Percentiles rank a stretch among this genome's conserved stretches.
Conservation (phyloP, 1,284 basidiomycete species). For the Xerocomus nothofagi region DNA sequence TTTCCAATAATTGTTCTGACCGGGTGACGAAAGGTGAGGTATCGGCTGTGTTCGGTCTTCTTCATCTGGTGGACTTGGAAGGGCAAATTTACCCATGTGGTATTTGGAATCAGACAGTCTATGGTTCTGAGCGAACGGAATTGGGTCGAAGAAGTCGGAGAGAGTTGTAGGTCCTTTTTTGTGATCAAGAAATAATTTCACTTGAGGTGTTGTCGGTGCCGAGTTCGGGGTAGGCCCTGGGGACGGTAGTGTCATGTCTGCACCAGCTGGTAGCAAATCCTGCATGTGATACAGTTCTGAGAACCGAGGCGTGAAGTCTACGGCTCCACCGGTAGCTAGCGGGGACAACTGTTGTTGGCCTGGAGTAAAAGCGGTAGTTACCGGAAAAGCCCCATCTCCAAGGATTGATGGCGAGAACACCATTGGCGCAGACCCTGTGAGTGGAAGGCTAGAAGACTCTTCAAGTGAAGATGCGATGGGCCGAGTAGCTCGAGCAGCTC, state of each 20-base stretch:
- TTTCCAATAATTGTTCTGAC: constrained; percentile 42
- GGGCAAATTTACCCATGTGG: constrained; percentile 68
- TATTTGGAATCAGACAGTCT: constrained; percentile 69
- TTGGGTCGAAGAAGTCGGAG: constrained; percentile 57
- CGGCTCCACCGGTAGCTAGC: constrained; percentile 26
- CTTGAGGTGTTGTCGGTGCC: constrained; percentile 53
- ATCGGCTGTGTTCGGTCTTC: constrained; percentile 39
- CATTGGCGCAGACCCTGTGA: constrained; percentile 29
- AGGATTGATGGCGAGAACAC: constrained; percentile 36
- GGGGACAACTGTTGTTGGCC: constrained; percentile 32
- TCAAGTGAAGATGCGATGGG: constrained; percentile 14
- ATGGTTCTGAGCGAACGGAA: constrained; percentile 66
- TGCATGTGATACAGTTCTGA: constrained; percentile 24
- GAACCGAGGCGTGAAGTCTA: constrained; percentile 35
- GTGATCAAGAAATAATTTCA: constrained; percentile 39
- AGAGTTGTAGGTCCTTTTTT: constrained; percentile 7
- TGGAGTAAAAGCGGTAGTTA: constrained; percentile 26
- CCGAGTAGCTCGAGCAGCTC: constrained; percentile 15
- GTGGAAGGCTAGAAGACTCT: constrained; percentile 26
- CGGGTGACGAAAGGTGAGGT: constrained; percentile 15
- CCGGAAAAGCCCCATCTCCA: constrained; percentile 31
- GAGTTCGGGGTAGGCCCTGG: constrained; percentile 44
- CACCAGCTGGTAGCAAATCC: constrained; percentile 25
- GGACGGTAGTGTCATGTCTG: constrained; percentile 41
- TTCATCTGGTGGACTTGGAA: constrained; percentile 61